Percentiles rank a stretch among this genome's conserved stretches.
Evolutionary conservation across 768 basidiomycete genomes (phyloP).

Genomic region (Lyophyllum shimeji): DNA sequence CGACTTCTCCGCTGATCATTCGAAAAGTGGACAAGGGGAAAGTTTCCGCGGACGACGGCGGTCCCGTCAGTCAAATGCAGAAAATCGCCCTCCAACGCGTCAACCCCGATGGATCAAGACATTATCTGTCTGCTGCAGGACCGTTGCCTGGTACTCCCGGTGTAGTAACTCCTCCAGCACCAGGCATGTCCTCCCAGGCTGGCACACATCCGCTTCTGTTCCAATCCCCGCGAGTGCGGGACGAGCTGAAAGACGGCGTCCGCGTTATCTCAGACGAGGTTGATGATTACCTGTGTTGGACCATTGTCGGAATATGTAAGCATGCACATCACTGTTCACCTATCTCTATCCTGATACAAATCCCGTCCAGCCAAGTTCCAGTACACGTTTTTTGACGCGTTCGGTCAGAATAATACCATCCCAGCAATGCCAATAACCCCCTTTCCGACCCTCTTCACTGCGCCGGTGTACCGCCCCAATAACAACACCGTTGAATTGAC

Average conservation of each 20-base stretch:
- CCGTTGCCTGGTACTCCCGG: slow-evolving; percentile 79
- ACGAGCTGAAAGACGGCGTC: slow-evolving; percentile 78
- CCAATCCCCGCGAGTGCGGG: slow-evolving; percentile 75
- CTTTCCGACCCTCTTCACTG: slow-evolving; percentile 82
- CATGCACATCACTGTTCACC: slow-evolving; percentile 14
- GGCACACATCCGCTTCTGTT: slow-evolving; percentile 83
- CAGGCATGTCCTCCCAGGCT: slow-evolving; percentile 72
- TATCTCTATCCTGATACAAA: slow-evolving; percentile 1
- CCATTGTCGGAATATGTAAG: slow-evolving; percentile 93
- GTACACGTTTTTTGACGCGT: slow-evolving; percentile 92
- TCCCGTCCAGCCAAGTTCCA: slow-evolving; percentile 76
- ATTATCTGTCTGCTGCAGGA: slow-evolving; percentile 88
- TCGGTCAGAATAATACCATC: slow-evolving; percentile 74
- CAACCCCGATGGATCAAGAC: slow-evolving; percentile 78
- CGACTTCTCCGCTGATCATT: slow-evolving; percentile 82
- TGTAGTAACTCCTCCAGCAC: slow-evolving; percentile 64
- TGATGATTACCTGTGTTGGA: slow-evolving; percentile 95
- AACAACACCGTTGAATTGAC: slow-evolving; percentile 80
- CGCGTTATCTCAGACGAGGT: slow-evolving; percentile 82
- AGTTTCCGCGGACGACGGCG: slow-evolving; percentile 84
- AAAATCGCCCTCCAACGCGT: slow-evolving; percentile 89
- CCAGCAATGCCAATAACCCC: slow-evolving; percentile 85
- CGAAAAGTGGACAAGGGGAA: slow-evolving; percentile 92
- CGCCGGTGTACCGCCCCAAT: slow-evolving; percentile 70
- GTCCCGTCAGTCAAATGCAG: slow-evolving; percentile 95